Evolutionary conservation across 2,329 filamentous ascomycete species (phyloP), one percentile per base, ranked within the genome.

Genomic region (Penicillium sp.): DNA sequence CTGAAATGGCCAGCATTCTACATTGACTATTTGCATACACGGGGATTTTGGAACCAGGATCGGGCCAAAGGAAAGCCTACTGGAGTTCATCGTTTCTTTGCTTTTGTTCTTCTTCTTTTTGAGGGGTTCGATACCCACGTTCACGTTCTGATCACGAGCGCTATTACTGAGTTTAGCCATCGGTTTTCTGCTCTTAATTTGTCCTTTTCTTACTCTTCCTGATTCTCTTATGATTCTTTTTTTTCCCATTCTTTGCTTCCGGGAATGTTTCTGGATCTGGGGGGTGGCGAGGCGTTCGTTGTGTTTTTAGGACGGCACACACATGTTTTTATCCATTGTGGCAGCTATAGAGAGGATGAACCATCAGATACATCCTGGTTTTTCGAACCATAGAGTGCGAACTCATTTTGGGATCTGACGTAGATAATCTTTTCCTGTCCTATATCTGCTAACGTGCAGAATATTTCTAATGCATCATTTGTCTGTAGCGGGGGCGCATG

Each of bases 91-190:
- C 37, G 43, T 52, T 59, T 48, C n/a, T 48, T 58, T 45, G 8
- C 49, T 56, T 25, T 43, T 49, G 62, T 57, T 57, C 56, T 60
- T 43, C 43, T 43, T 16, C 26, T 33, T 54, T 30, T 28, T 19
- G 52, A 26, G 52, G 52, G 52, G 14, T 14, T 43, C 52, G 42
- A 64, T 61, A 58, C 43, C 59, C 53, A 53, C 43, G 19, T 22
- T 22, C 19, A 22, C 55, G 42, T 54, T 54, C 37, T 28, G 35
- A 40, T 60, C 51, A 69, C 61, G 63, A 66, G 62, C 62, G 66
- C 33, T 59, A 61, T 65, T 52, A 46, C 55, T 57, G 45, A 61
- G 54, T 60, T 68, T 63, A 68, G 63, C 65, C 66, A 64, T 61
- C 16, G 35, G 2, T 49, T 25, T 57, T 37, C 35, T 37, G 11